Evolutionary conservation across 164 flowering plant genomes (phyloP).

Genomic region (Pachysandra terminalis): DNA sequence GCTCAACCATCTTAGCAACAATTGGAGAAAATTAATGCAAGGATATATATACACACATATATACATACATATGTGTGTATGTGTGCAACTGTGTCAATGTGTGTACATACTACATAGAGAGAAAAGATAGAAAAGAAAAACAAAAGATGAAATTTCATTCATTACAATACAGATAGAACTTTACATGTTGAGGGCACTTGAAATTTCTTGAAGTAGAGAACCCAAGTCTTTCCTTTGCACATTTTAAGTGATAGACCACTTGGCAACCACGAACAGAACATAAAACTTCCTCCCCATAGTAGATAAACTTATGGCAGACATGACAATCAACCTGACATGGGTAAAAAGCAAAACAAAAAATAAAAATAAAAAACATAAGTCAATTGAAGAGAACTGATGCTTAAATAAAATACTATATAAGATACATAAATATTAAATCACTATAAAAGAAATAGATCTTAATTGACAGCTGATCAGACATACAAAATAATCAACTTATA

Average conservation of each 20-base stretch:
- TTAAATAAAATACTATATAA: background rate
- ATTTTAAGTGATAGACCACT: slow-evolving; percentile 50
- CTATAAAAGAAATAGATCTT: too few species aligned
- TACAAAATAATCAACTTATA: too few species aligned
- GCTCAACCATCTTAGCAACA: too few species aligned
- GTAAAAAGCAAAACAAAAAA: too few species aligned
- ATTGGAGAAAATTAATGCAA: too few species aligned
- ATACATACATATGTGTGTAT: too few species aligned
- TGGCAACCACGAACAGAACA: slow-evolving; percentile 70
- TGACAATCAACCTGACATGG: slow-evolving; percentile 67
- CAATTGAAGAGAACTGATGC: background rate
- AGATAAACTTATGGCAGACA: slow-evolving; percentile 43
- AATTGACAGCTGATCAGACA: too few species aligned
- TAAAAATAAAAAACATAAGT: background rate
- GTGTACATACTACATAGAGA: too few species aligned
- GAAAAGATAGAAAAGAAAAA: background rate
- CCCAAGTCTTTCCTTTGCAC: slow-evolving; percentile 46
- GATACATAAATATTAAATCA: too few species aligned
- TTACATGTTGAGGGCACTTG: slow-evolving; percentile 96
- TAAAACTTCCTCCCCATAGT: slow-evolving; percentile 50
- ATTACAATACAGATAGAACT: background rate
- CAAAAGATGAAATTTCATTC: background rate
- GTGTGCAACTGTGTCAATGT: too few species aligned
- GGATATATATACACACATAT: too few species aligned
- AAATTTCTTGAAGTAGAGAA: slow-evolving; percentile 41